These are phyloP conservation scores for Agapanthus africanus DNA, from an alignment of 106 monocot genomes.

Conservation along the genomic window DNA sequence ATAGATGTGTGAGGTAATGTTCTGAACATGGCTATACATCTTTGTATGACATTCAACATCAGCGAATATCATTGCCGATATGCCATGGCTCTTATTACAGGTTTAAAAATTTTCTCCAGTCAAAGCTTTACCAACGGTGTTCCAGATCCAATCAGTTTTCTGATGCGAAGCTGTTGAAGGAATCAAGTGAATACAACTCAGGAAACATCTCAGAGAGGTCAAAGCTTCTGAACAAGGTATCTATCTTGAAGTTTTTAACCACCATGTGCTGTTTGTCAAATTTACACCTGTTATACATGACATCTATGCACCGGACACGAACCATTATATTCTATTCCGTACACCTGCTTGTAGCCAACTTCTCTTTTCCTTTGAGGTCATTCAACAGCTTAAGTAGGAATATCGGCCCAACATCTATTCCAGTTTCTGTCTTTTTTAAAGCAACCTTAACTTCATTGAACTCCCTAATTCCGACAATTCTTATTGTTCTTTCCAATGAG, in stretches of 20 bases:
- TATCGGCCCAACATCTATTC: too few species aligned
- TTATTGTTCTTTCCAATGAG: too few species aligned
- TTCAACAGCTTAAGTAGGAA: too few species aligned
- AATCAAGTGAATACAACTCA: constrained; percentile 18
- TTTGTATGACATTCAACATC: constrained; percentile 2
- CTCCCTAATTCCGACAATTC: too few species aligned
- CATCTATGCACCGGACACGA: too few species aligned
- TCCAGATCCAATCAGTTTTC: constrained; percentile 23
- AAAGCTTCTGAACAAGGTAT: constrained; percentile 43
- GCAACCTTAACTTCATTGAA: too few species aligned
- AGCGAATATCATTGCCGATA: not conserved
- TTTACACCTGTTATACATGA: too few species aligned
- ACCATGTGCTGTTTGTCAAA: not conserved
- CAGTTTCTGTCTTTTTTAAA: too few species aligned
- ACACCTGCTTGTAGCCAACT: too few species aligned
- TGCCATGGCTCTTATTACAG: constrained; percentile 10
- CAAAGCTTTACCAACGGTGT: constrained; percentile 28
- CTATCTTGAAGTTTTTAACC: not conserved
- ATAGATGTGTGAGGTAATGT: constrained; percentile 33
- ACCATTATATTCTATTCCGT: too few species aligned
- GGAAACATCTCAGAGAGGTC: constrained; percentile 22
- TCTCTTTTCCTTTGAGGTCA: too few species aligned
- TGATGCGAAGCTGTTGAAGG: constrained; percentile 26
- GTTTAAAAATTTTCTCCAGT: constrained; percentile 35
- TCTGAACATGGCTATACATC: not conserved